Evolutionary conservation across 371 early-diverging fungal genomes (phyloP).

Genomic region (Mortierella sp.): DNA sequence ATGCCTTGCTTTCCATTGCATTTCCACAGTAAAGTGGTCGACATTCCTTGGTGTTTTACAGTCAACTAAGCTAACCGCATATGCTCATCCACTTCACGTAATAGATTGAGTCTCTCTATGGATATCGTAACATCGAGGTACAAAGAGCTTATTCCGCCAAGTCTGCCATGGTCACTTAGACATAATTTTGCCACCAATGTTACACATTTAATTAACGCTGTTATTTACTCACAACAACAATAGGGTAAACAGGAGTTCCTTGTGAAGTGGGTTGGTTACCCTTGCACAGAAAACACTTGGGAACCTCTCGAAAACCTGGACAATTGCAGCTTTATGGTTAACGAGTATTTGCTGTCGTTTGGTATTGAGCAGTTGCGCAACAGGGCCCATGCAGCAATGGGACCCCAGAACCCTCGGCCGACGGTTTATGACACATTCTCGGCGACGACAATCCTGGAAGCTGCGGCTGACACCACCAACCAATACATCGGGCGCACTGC

Average conservation of each 20-base stretch:
- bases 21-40: no score
- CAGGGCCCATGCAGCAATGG: background rate
- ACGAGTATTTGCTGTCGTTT: background rate
- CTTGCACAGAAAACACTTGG: slow-evolving; percentile 4
- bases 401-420: background rate
- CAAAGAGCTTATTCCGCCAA: background rate
- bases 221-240: background rate
- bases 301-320: slow-evolving; percentile 14
- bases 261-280: slow-evolving; percentile 14
- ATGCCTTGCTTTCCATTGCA: no score
- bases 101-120: background rate
- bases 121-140: background rate
- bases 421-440: background rate
- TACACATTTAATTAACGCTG: background rate
- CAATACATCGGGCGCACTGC: background rate
- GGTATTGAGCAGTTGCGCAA: background rate
- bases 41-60: no score
- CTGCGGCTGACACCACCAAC: background rate
- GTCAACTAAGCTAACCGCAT: background rate
- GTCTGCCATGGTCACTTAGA: background rate
- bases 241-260: slow-evolving; percentile 11
- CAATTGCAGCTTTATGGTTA: background rate
- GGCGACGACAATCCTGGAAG: background rate
- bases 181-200: background rate
- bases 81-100: background rate